Base-by-base conservation (phyloP, 768 basidiomycete species). In the Kwoniella botswanensis region DNA sequence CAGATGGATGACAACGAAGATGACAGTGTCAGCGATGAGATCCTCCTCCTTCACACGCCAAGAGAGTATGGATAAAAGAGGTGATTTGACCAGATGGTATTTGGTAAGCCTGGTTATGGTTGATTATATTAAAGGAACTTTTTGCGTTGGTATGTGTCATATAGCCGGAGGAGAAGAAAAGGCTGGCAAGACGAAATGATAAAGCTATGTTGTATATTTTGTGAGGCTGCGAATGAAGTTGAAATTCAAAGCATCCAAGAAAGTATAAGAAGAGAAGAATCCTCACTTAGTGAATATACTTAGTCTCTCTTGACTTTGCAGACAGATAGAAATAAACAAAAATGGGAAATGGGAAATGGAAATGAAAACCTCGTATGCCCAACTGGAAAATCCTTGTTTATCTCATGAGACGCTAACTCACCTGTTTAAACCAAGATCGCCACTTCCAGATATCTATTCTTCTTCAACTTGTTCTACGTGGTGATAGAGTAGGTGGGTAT, bases 341-440 rank as follows among this genome's bases (percentile, higher is more conserved):
- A 35, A 35, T 35, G 35, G 7, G 35, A 9, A 26, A 26, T 46
- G 44, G 11, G 44, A 12, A 12, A 50, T 50, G 18, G 3, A 50
- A 18, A 50, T 15, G 46, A 18, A 15, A 50, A 50, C 46, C 46
- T 50, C 44, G 63, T 63, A 60, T 60, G 59, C 59, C 59, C 59
- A 10, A 29, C 22, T 35, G 5, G 46, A 50, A 50, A 50, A 35
- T 35, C 35, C 55, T 29, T 56, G 55, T 29, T 29, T 29, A 22
- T 22, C 55, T 56, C 21, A 12, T 50, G 46, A 50, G 46, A 50
- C 12, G 21, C 57, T 18, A 18, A 60, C 59, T 60, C 59, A 60
- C 59, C 59, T 43, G n/a, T 7, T 22, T 18, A 7, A 12, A 12
- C 21, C 1, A 22, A 12, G 17, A 21, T 21, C 55, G 9, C 41